A percentile compares a stretch with the other conserved stretches of the same genome.
phyloP scores from a whole-genome alignment of 1,284 basidiomycete genomes.

The Taiwanofungus camphoratus region DNA sequence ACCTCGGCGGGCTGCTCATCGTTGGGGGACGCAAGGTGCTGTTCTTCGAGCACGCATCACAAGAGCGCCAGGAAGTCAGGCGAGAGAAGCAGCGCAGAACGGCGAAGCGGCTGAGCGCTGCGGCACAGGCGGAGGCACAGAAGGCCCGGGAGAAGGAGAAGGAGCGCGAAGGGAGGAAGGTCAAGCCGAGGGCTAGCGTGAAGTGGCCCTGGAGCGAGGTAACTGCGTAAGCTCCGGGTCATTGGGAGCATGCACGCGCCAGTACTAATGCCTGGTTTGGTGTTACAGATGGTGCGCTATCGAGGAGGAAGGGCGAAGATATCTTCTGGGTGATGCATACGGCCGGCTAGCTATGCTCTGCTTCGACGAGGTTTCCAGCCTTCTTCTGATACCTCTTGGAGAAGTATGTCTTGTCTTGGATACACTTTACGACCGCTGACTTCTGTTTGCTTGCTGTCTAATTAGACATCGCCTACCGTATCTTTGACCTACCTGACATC shows the following conservation, averaged over 20 bases:
- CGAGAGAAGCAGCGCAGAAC: slow-evolving; percentile 45
- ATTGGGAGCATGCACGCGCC: slow-evolving; percentile 1
- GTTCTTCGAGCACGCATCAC: slow-evolving; percentile 50
- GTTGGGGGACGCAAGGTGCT: slow-evolving; percentile 58
- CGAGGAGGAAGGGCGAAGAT: slow-evolving; percentile 39
- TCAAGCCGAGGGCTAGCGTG: slow-evolving; percentile 46
- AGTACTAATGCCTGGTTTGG: slow-evolving; percentile 6
- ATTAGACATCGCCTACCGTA: slow-evolving; percentile 74
- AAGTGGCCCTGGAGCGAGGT: slow-evolving; percentile 73
- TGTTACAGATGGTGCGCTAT: slow-evolving; percentile 50
- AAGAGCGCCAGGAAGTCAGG: slow-evolving; percentile 44
- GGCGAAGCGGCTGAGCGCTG: slow-evolving; percentile 44
- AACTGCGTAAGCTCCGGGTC: slow-evolving; percentile 41
- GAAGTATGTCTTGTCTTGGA: slow-evolving; percentile 42
- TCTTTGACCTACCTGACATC: slow-evolving; percentile 74
- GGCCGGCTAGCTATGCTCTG: slow-evolving; percentile 68
- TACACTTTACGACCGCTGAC: neutral
- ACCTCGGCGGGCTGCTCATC: slow-evolving; percentile 62
- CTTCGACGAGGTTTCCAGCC: slow-evolving; percentile 41
- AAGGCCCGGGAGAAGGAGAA: slow-evolving; percentile 51
- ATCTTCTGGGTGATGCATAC: slow-evolving; percentile 74
- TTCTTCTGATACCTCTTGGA: slow-evolving; percentile 69
- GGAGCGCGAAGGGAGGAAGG: slow-evolving; percentile 45
- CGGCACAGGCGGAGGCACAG: slow-evolving; percentile 32
- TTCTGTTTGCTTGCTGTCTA: neutral